Evolutionary conservation across 2,329 filamentous ascomycete genomes (phyloP).

Genomic region (Paraconiothyrium sp.): DNA sequence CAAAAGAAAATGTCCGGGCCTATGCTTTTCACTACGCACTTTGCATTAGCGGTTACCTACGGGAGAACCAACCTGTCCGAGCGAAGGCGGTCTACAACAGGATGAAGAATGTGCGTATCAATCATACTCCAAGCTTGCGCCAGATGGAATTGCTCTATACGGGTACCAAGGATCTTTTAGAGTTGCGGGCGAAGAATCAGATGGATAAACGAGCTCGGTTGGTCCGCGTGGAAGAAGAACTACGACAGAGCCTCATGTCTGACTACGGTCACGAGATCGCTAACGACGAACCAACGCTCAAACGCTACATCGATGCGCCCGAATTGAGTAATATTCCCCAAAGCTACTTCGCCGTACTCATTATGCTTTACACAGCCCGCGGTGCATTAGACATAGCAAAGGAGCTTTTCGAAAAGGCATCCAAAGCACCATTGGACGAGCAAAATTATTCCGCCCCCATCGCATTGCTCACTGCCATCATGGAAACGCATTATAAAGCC

Average conservation of each 20-base stretch:
- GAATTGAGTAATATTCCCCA: constrained; percentile 57
- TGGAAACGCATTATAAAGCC: constrained; percentile 71
- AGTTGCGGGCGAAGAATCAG: constrained; percentile 24
- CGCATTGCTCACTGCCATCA: constrained; percentile 64
- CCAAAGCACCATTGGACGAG: constrained; percentile 15
- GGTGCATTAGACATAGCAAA: constrained; percentile 55
- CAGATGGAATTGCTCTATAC: constrained; percentile 47
- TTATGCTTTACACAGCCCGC: constrained; percentile 63
- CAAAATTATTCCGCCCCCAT: constrained; percentile 35
- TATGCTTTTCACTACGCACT: constrained; percentile 64
- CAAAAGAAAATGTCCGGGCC: constrained; percentile 53
- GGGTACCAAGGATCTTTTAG: constrained; percentile 33
- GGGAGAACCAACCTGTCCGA: constrained; percentile 54
- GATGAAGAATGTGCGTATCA: constrained; percentile 54
- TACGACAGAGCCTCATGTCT: constrained; percentile 37
- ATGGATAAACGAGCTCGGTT: constrained; percentile 32
- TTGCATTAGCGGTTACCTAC: constrained; percentile 61
- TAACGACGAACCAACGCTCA: constrained; percentile 36
- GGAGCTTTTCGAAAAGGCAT: constrained; percentile 36
- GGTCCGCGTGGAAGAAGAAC: constrained; percentile 35
- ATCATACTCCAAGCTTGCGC: constrained; percentile 55
- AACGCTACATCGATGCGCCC: constrained; percentile 34
- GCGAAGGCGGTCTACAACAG: constrained; percentile 60
- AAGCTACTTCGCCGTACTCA: constrained; percentile 64
- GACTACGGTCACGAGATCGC: constrained; percentile 42